Conservation (phyloP, 257 asterid genomes). For the Ligustrum vulgare region DNA sequence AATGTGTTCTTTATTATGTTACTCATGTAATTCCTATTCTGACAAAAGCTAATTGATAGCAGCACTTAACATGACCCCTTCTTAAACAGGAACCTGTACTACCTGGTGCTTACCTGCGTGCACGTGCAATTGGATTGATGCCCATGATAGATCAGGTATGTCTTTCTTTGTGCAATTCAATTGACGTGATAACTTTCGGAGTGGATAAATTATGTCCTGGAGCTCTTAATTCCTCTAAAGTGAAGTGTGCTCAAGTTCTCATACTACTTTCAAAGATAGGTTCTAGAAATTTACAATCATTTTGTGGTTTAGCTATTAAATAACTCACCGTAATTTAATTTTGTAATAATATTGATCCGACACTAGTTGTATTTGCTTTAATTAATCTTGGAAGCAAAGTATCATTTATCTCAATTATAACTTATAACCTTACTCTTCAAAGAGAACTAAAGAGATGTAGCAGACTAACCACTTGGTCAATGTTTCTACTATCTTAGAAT, state of each 20-base stretch:
- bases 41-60: not conserved
- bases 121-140: slow-evolving; percentile 94
- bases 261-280: too few relatives aligned
- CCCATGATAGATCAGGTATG: slow-evolving; percentile 97
- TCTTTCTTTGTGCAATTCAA: not conserved
- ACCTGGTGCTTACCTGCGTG: slow-evolving; percentile 85
- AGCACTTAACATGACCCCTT: not conserved
- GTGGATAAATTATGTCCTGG: not conserved
- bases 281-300: too few relatives aligned
- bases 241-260: not conserved
- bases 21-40: not conserved
- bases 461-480: not conserved
- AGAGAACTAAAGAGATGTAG: not conserved
- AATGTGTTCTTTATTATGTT: not conserved
- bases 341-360: too few relatives aligned
- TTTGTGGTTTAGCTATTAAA: too few relatives aligned
- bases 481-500: not conserved
- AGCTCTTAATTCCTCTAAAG: not conserved
- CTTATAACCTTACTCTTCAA: not conserved
- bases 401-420: not conserved
- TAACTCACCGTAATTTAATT: too few relatives aligned
- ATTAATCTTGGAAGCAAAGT: not conserved
- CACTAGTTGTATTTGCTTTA: too few relatives aligned
- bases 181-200: not conserved
- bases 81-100: slow-evolving; percentile 73